Conservation (phyloP, 257 asterid species). For the Primulina tabacum region DNA sequence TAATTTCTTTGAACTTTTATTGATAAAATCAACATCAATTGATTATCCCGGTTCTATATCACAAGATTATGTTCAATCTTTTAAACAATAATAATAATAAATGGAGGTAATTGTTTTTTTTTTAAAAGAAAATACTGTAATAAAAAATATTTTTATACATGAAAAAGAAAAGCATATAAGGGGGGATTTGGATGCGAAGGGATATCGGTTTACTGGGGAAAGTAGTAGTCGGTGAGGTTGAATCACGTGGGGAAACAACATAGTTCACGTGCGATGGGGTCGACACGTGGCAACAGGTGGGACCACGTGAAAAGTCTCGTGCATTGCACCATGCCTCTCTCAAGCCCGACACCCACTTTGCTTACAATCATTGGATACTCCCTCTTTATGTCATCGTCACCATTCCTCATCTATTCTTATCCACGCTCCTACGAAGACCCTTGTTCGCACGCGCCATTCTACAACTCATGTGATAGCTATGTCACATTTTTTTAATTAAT, state of each 20-base stretch:
- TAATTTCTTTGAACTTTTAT: no score
- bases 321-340: not conserved
- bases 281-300: not conserved
- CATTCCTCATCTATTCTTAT: not conserved
- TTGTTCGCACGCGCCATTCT: no score
- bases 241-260: not conserved
- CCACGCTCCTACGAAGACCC: no score
- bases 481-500: no score
- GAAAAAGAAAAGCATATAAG: not conserved
- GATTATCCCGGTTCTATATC: no score
- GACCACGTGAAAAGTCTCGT: not conserved
- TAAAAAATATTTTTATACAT: no score
- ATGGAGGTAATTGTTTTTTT: no score
- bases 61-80: no score
- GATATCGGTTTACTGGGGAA: not conserved
- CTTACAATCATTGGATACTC: not conserved
- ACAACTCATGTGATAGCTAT: no score
- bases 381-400: not conserved
- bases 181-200: not conserved
- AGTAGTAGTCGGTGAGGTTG: not conserved
- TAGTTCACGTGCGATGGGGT: not conserved
- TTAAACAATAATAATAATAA: no score
- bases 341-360: constrained; percentile 1
- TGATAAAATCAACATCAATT: no score
- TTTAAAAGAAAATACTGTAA: no score